These are phyloP conservation scores for Geranium brycei DNA, from an alignment of 345 rosid genomes.

Conservation along the genomic window DNA sequence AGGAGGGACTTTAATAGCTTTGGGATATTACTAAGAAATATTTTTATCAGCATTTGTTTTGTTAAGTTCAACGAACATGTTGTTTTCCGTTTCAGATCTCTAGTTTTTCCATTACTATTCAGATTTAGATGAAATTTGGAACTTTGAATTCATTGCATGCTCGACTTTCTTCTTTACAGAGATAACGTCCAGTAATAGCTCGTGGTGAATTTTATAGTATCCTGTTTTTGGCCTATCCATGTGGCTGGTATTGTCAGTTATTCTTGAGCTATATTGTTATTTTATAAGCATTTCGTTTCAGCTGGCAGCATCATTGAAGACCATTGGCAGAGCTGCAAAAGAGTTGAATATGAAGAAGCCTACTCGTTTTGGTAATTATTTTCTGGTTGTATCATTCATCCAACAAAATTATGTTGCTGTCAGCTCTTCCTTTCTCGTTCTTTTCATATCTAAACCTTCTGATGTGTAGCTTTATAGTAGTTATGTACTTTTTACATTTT, in stretches of 20 bases:
- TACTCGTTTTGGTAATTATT: conserved; percentile 51
- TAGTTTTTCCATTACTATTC: too few species aligned
- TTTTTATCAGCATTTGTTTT: too few species aligned
- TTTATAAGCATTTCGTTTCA: conserved; percentile 24
- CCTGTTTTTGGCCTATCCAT: not conserved
- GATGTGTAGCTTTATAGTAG: not conserved
- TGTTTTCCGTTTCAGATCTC: not conserved
- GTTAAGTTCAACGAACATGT: not conserved
- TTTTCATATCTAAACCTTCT: not conserved
- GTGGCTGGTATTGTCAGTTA: not conserved
- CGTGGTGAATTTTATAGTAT: not conserved
- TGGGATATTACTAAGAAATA: not conserved
- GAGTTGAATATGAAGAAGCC: conserved; percentile 67
- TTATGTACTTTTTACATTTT: not conserved
- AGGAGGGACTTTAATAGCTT: not conserved
- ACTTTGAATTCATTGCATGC: not conserved
- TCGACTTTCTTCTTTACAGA: not conserved
- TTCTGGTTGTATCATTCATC: not conserved
- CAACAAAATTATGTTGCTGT: not conserved
- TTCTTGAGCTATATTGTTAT: conserved; percentile 11
- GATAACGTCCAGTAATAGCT: not conserved
- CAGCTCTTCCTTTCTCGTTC: not conserved
- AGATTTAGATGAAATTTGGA: not conserved
- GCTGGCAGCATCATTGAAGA: conserved; percentile 62
- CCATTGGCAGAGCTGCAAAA: conserved; percentile 61